Conservation (phyloP, 306 rosid species). For the cucumber (Cucumis sativus) region Cucumber_9930_V3 NC_026656.2:22230001-22230500, state of each 20-base stretch:
- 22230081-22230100: constrained; percentile 47
- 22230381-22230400: background rate
- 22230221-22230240: constrained; percentile 27
- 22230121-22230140: constrained; percentile 76
- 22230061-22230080: constrained; percentile 79
- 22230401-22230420: background rate
- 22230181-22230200: background rate
- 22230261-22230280: constrained; percentile 70
- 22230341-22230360: background rate
- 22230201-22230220: background rate
- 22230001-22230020: constrained; percentile 37
- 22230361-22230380: background rate
- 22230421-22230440: background rate
- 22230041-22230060: constrained; percentile 23
- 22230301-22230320: constrained; percentile 69
- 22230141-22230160: constrained; percentile 36
- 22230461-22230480: background rate
- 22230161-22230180: background rate
- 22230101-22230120: constrained; percentile 70
- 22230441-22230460: background rate
- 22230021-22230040: constrained; percentile 9
- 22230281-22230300: constrained; percentile 95
- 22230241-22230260: constrained; percentile 86
- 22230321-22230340: constrained; percentile 31
- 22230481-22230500: background rate